Evolutionary conservation across 2,329 filamentous ascomycete genomes (phyloP).

Genomic region (Corynespora cassiicola): DNA sequence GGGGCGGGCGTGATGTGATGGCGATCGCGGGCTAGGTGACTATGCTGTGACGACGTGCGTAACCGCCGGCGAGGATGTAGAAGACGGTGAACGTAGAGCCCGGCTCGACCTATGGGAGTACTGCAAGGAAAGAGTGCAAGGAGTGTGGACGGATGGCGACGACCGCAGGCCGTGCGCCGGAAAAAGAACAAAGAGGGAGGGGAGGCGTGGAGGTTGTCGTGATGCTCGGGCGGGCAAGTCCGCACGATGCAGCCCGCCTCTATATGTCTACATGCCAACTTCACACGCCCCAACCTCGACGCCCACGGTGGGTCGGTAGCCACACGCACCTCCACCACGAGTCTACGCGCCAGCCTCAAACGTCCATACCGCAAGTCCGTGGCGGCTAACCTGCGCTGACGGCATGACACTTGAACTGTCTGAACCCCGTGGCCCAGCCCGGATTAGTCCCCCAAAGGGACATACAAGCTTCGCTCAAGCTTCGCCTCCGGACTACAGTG

Average conservation of each 20-base stretch:
- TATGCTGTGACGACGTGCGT: constrained; percentile 16
- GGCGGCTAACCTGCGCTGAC: constrained; percentile 36
- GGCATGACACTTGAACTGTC: constrained; percentile 38
- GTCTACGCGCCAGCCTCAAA: constrained; percentile 45
- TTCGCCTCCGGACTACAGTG: constrained; percentile 21
- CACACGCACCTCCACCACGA: constrained; percentile 33
- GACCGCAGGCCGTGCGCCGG: constrained; percentile 28
- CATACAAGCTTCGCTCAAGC: constrained; percentile 29
- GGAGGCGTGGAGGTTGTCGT: constrained; percentile 22
- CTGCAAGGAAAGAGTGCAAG: constrained; percentile 14
- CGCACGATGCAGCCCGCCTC: constrained; percentile 29
- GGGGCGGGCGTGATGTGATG: constrained; percentile 9
- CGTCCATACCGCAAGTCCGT: constrained; percentile 34
- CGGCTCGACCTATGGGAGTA: constrained; percentile 34
- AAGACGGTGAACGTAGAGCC: constrained; percentile 34
- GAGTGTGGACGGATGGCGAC: constrained; percentile 18
- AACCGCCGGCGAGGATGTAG: constrained; percentile 16
- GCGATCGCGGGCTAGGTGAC: constrained; percentile 16
- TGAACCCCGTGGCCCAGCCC: constrained; percentile 36
- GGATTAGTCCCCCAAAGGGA: constrained; percentile 31
- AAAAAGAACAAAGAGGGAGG: constrained; percentile 13
- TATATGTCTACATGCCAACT: constrained; percentile 42
- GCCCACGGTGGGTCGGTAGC: constrained; percentile 25
- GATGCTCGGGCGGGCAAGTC: constrained; percentile 27
- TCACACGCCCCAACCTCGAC: constrained; percentile 28